Evolutionary conservation across 1,284 basidiomycete genomes (phyloP).

Genomic region (Ceratobasidium sp.): DNA sequence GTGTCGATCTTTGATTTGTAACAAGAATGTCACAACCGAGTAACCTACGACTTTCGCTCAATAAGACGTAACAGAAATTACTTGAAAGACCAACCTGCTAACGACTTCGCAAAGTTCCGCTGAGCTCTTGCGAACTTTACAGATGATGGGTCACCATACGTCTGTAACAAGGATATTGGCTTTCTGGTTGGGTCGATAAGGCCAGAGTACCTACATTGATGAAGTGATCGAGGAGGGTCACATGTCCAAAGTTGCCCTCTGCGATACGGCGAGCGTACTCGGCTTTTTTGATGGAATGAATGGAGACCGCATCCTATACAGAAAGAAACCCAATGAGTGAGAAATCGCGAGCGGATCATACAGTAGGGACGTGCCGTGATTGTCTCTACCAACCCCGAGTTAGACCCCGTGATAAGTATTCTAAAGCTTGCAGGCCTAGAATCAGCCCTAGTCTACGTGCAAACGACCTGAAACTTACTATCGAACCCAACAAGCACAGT

Average conservation of each 20-base stretch:
- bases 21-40: constrained; percentile 91
- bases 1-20: constrained; percentile 99
- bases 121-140: constrained; percentile 88
- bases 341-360: constrained; percentile 59
- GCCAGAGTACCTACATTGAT: constrained; percentile 69
- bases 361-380: constrained; percentile 56
- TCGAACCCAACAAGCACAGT: constrained; percentile 90
- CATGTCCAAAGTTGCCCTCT: constrained; percentile 83
- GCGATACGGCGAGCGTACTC: constrained; percentile 92
- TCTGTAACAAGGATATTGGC: constrained; percentile 61
- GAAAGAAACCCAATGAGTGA: constrained; percentile 79
- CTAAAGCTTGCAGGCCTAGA: constrained; percentile 65
- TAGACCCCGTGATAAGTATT: constrained; percentile 94
- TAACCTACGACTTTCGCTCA: constrained; percentile 70
- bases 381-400: constrained; percentile 83
- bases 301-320: constrained; percentile 86
- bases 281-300: constrained; percentile 99
- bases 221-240: constrained; percentile 92
- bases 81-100: constrained; percentile 73
- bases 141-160: constrained; percentile 90
- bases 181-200: neutral
- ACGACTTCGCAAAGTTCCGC: constrained; percentile 92
- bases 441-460: constrained; percentile 13
- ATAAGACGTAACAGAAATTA: neutral
- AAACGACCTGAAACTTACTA: constrained; percentile 70